Percentiles rank a stretch among this genome's conserved stretches.
Conservation (phyloP, 73 alveolate genomes). For the Tetrahymena thermophila region DNA sequence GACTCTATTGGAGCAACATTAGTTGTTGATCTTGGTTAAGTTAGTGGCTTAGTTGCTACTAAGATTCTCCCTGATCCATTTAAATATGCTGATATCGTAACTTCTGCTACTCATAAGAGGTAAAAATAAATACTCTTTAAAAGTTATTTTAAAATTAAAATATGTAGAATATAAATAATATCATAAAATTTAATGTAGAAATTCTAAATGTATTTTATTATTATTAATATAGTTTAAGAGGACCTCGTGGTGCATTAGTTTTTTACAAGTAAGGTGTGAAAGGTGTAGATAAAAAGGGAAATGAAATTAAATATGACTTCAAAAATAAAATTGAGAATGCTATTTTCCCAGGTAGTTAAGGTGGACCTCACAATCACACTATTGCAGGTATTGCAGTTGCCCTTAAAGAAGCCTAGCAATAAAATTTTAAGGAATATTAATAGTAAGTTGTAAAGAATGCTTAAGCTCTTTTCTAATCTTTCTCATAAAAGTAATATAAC, state of each 20-base stretch:
- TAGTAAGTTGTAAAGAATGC: conserved; percentile 43
- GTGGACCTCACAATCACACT: conserved; percentile 64
- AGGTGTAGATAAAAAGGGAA: neutral
- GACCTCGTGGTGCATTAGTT: conserved; percentile 69
- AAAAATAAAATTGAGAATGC: conserved; percentile 56
- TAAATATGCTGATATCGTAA: conserved; percentile 67
- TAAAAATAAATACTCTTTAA: neutral
- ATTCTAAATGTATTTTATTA: neutral
- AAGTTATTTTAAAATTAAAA: neutral
- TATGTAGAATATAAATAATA: neutral
- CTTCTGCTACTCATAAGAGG: conserved; percentile 71
- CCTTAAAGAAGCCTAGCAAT: conserved; percentile 52
- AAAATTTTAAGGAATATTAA: conserved; percentile 45
- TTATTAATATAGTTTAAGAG: conserved; percentile 39
- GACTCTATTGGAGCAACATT: conserved; percentile 65
- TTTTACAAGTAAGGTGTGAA: conserved; percentile 32
- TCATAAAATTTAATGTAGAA: neutral
- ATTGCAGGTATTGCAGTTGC: conserved; percentile 65
- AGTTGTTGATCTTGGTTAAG: conserved; percentile 65
- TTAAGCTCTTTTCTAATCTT: conserved; percentile 38
- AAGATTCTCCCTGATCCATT: conserved; percentile 61
- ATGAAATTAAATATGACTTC: conserved; percentile 7
- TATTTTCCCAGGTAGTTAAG: conserved; percentile 57
- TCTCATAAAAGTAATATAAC: conserved; percentile 38
- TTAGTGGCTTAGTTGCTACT: conserved; percentile 58